Evolutionary conservation across 2,329 filamentous ascomycete genomes (phyloP).

Genomic region (Myriosclerotinia scirpicola): DNA sequence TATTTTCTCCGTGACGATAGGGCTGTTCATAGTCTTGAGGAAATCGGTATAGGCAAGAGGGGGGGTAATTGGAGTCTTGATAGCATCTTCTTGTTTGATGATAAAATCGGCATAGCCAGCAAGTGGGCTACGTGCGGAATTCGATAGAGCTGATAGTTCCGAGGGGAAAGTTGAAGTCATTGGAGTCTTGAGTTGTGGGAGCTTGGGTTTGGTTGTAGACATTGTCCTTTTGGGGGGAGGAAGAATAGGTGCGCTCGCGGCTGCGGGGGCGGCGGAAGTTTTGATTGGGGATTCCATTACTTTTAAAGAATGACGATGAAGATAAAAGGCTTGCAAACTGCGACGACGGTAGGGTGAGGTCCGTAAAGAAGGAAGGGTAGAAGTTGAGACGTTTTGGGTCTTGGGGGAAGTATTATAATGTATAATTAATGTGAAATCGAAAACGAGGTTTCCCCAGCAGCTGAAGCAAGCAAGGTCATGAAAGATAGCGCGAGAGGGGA

Average conservation of each 20-base stretch:
- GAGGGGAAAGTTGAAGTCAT: conserved; percentile 62
- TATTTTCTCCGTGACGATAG: conserved; percentile 38
- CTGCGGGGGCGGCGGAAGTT: conserved; percentile 23
- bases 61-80: conserved; percentile 86
- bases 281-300: conserved; percentile 21
- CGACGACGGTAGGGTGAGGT: conserved; percentile 34
- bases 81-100: conserved; percentile 65
- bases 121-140: conserved; percentile 68
- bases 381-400: conserved; percentile 25
- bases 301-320: conserved; percentile 34
- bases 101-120: conserved; percentile 57
- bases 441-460: conserved; percentile 29
- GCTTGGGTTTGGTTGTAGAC: conserved; percentile 50
- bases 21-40: conserved; percentile 69
- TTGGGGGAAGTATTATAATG: conserved; percentile 34
- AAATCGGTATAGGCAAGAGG: conserved; percentile 91
- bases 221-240: conserved; percentile 36
- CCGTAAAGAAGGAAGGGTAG: conserved; percentile 32
- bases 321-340: conserved; percentile 34
- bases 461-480: conserved; percentile 21
- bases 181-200: conserved; percentile 61
- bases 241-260: conserved; percentile 30
- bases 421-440: conserved; percentile 35
- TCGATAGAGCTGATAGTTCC: conserved; percentile 57
- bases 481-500: conserved; percentile 31